Evolutionary conservation across 345 rosid species (phyloP), one percentile per base, ranked within the genome.

Genomic region (Rubroshorea leprosula): DNA sequence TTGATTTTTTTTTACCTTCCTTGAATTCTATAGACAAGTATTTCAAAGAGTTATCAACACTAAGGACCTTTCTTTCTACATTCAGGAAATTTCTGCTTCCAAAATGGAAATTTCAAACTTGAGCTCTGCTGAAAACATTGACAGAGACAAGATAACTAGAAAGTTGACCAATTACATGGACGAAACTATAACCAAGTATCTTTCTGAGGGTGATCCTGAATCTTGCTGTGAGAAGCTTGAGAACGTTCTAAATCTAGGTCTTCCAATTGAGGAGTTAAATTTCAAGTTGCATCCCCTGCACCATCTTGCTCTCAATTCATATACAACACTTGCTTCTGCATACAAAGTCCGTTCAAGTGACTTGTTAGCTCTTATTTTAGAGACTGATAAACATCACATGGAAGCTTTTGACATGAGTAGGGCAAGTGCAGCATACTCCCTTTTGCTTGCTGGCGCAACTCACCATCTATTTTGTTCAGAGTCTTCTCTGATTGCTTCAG

Each of bases 191-290:
- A 23, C 70, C 5, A 77, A 77, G 59, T 83, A 80, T 75, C 61
- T 88, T 31, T 76, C 82, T 9, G 81, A 57, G 52, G 61, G 77
- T 39, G 72, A 78, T 65, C 77, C 90, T 9, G 69, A 78, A 57
- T 65, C 77, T 54, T 84, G 95, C 69, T 84, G 92, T 62, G 58
- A 61, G 68, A 80, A 68, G 74, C 82, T 88, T 20, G 98, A 86
- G 73, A 64, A 17, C 61, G 21, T 86, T 11, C 84, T 86, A 45
- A 22, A 29, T 45, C 73, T 54, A 5, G 84, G 86, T 56, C 62
- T 80, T 43, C 55, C 35, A 20, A 63, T 65, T 56, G 72, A 68
- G 61, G 50, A 51, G 8, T 46, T 51, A 44, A 68, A 27, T 57
- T 58, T 66, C 63, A 64, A 58, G 76, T 62, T 84, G 57, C 81